Base-by-base conservation (phyloP, 1,284 basidiomycete genomes). In the Leccinum cinnamomeum region DNA sequence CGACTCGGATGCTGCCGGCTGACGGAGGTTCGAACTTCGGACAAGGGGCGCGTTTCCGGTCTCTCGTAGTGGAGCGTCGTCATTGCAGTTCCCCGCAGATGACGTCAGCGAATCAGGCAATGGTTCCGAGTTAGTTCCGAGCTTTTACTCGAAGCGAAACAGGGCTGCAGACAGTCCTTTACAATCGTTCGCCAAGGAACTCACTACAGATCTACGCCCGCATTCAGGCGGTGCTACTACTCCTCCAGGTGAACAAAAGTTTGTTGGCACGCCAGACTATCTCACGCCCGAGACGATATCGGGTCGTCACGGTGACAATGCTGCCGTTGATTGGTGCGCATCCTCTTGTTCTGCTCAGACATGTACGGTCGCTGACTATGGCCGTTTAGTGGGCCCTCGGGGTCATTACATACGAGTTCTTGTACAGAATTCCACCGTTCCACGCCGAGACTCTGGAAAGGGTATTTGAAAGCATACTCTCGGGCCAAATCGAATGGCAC, bases 381-480 rank as follows among this genome's bases (percentile, higher is more conserved):
- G 61, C 67, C 25, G 39, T 61, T 46, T 57, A 90, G 89, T 99
- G 97, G 97, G 97, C 97, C 14, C 84, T 99, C 39, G 97, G 97
- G 64, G 95, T 98, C 53, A 97, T 99, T 71, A 91, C 95, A 30
- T 99, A 99, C 78, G 97, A 99, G 80, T 99, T 99, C 78, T 78
- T 99, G 39, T 99, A 97, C 70, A 96, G 97, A 3, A 87, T 95
- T 46, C 97, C 97, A 35, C 97, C 97, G 0, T 99, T 99, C 85
- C 95, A 99, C 71, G 97, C 94, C 55, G 94, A 97, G 64, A 92
- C 92, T 8, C 96, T 97, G 0, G 95, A 98, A 75, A 94, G 94
- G 78, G 96, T 99, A 5, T 99, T 99, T 72, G 96, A 98, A 79
- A 99, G 98, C 75, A 98, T 99, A 70, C 83, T 99, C 16, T 98